Evolutionary conservation across 768 basidiomycete species (phyloP).

Genomic region (Lenzites betulinus): DNA sequence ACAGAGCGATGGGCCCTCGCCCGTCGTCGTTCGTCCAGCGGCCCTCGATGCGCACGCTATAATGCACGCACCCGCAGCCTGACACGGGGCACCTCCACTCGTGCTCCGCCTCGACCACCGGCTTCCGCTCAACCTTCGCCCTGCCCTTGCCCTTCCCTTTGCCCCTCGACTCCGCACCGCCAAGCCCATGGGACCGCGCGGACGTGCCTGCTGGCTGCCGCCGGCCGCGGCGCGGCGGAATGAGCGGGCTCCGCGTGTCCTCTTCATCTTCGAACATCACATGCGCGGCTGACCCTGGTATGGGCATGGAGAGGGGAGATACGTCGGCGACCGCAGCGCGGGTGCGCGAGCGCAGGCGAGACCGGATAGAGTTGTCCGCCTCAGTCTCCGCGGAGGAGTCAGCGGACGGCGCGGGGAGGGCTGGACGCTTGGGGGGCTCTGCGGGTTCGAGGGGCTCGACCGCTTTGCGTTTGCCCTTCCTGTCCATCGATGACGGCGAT

Average conservation of each 20-base stretch:
- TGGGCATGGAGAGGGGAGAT: constrained; percentile 3
- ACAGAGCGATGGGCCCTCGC: constrained; percentile 41
- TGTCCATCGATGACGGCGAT: constrained; percentile 9
- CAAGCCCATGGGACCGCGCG: not conserved
- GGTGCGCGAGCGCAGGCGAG: constrained; percentile 56
- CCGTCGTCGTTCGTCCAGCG: constrained; percentile 61
- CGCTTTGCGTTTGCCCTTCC: constrained; percentile 22
- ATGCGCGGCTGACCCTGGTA: constrained; percentile 7
- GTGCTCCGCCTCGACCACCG: constrained; percentile 47
- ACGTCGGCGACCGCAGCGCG: constrained; percentile 16
- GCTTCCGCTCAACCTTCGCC: constrained; percentile 21
- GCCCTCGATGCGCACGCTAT: constrained; percentile 58
- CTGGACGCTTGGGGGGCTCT: constrained; percentile 9
- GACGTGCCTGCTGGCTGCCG: not conserved
- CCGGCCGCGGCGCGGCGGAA: not conserved
- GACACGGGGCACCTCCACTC: constrained; percentile 69
- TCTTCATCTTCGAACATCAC: constrained; percentile 12
- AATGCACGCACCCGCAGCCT: constrained; percentile 54
- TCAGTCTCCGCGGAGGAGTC: not conserved
- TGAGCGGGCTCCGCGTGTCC: not conserved
- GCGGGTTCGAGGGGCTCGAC: constrained; percentile 13
- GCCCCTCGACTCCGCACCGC: not conserved
- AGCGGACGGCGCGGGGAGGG: not conserved
- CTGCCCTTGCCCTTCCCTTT: constrained; percentile 37
- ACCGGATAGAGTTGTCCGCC: constrained; percentile 49